Evolutionary conservation across 2,329 filamentous ascomycete genomes (phyloP).

Genomic region (Phialophora macrospora): DNA sequence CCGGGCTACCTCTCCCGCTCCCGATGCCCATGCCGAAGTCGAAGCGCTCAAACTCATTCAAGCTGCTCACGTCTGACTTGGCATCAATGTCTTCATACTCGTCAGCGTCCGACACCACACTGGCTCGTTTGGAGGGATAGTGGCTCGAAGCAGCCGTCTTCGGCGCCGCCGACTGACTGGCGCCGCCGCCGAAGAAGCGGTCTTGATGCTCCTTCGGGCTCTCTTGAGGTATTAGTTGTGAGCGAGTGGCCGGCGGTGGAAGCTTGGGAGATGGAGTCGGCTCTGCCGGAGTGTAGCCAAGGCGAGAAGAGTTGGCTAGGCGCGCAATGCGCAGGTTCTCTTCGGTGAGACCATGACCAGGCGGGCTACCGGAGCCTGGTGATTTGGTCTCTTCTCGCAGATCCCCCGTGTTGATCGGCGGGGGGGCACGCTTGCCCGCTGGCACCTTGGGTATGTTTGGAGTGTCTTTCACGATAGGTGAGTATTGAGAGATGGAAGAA

Average conservation of each 20-base stretch:
- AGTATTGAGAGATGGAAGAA: slow-evolving; percentile 40
- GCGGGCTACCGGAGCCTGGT: slow-evolving; percentile 22
- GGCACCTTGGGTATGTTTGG: slow-evolving; percentile 12
- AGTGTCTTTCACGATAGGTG: slow-evolving; percentile 38
- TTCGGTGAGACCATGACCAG: slow-evolving; percentile 27
- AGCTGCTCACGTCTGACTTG: slow-evolving; percentile 39
- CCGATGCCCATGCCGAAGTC: slow-evolving; percentile 30
- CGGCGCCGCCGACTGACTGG: neutral
- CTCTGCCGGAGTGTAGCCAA: slow-evolving; percentile 32
- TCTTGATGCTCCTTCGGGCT: slow-evolving; percentile 25
- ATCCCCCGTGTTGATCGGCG: slow-evolving; percentile 32
- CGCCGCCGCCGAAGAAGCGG: slow-evolving; percentile 21
- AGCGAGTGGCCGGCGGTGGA: slow-evolving; percentile 36
- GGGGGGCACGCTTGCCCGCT: slow-evolving; percentile 22
- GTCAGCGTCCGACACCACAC: slow-evolving; percentile 34
- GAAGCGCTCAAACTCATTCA: slow-evolving; percentile 39
- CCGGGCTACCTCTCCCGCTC: slow-evolving; percentile 31
- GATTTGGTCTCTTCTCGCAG: slow-evolving; percentile 11
- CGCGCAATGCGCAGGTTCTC: slow-evolving; percentile 39
- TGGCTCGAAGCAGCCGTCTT: slow-evolving; percentile 8
- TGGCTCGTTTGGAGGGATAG: slow-evolving; percentile 20
- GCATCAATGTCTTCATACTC: slow-evolving; percentile 39
- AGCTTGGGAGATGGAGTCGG: slow-evolving; percentile 36
- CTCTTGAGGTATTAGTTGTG: slow-evolving; percentile 35
- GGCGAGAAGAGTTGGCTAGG: slow-evolving; percentile 34